phyloP scores from a whole-genome alignment of 140 eudicot species.

The Oenanthe javanica region DNA sequence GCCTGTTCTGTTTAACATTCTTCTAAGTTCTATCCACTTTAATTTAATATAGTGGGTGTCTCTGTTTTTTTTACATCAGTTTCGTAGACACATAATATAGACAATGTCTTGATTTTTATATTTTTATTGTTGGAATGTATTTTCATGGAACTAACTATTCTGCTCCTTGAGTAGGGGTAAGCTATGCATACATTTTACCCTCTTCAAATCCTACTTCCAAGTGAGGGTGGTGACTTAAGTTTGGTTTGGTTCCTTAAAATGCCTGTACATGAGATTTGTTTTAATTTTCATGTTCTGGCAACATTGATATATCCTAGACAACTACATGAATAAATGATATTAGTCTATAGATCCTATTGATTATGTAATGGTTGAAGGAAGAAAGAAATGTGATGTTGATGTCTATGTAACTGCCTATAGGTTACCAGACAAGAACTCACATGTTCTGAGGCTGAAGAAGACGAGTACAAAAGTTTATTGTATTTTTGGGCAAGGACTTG shows the following conservation, averaged over 20 bases:
- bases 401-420: conserved; percentile 11
- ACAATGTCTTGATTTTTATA: background rate
- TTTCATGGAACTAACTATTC: background rate
- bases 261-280: background rate
- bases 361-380: background rate
- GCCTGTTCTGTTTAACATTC: background rate
- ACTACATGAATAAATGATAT: background rate
- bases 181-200: background rate
- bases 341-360: background rate
- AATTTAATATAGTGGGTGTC: background rate
- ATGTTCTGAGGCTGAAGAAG: conserved; percentile 15
- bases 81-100: background rate
- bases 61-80: background rate
- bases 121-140: background rate
- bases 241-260: background rate
- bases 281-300: background rate
- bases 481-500: conserved; percentile 16
- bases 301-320: background rate
- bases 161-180: background rate
- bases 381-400: background rate
- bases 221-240: background rate
- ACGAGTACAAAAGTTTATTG: background rate
- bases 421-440: conserved; percentile 22
- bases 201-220: background rate
- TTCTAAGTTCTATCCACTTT: background rate